A percentile compares a stretch with the other conserved stretches of the same genome.
phyloP scores from a whole-genome alignment of 2,329 filamentous ascomycete species.

The Pestalotiopsis sp. region DNA sequence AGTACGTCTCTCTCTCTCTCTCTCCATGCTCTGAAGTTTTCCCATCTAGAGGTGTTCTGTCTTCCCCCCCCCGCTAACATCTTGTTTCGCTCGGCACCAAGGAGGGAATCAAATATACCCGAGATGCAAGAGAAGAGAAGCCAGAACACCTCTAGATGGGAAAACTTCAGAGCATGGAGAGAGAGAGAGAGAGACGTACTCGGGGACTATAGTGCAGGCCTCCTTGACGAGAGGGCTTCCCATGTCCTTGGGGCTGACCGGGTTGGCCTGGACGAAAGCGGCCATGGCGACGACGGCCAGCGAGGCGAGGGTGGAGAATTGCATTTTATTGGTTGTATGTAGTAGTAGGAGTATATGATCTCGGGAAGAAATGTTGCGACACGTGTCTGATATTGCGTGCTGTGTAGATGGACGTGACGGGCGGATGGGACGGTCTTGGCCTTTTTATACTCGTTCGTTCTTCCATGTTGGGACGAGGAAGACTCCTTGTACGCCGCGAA shows the following conservation, averaged over 20 bases:
- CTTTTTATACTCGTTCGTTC: background rate
- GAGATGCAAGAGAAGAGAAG: background rate
- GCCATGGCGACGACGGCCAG: conserved; percentile 1
- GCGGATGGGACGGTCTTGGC: background rate
- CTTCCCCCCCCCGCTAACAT: too few species aligned
- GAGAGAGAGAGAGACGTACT: background rate
- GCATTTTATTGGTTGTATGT: conserved; percentile 3
- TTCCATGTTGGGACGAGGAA: too few species aligned
- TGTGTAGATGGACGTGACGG: background rate
- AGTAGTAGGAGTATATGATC: background rate
- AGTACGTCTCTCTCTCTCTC: background rate
- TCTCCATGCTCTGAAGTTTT: background rate
- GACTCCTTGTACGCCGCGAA: too few species aligned
- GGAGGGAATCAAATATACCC: background rate
- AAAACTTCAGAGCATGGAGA: background rate
- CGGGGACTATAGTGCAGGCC: background rate
- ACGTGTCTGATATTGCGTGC: background rate
- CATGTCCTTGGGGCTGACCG: background rate
- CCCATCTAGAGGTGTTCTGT: background rate
- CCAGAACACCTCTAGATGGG: background rate
- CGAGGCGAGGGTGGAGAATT: conserved; percentile 1
- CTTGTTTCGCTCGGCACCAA: too few species aligned
- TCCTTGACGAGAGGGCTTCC: background rate
- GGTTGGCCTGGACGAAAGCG: conserved; percentile 9
- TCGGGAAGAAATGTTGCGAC: background rate